Evolutionary conservation across 176 grass and related monocot species (phyloP).

Genomic region (Oryza meyeriana): DNA sequence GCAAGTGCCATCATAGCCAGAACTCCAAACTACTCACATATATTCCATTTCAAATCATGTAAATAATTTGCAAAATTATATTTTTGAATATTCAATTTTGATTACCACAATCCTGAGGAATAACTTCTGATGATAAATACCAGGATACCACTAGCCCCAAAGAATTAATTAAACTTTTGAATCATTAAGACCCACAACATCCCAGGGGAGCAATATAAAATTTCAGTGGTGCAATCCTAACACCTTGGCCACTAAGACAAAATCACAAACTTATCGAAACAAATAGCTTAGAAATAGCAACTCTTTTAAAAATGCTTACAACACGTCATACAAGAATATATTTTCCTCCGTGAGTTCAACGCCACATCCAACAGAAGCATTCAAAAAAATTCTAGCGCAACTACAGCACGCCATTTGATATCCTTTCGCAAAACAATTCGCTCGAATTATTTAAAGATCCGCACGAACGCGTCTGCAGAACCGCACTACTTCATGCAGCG

Average conservation of each 20-base stretch:
- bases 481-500: background rate
- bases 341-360: background rate
- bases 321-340: background rate
- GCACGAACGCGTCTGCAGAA: constrained; percentile 9
- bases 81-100: background rate
- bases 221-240: background rate
- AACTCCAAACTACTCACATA: background rate
- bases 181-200: background rate
- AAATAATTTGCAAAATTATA: background rate
- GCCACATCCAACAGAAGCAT: background rate
- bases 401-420: background rate
- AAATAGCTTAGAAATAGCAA: constrained; percentile 3
- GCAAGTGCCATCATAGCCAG: background rate
- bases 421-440: constrained; percentile 3
- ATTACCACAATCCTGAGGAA: background rate
- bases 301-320: background rate
- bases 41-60: background rate
- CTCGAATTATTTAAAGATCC: constrained; percentile 28
- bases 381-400: background rate
- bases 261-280: background rate
- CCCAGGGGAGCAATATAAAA: background rate
- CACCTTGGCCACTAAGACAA: constrained; percentile 34
- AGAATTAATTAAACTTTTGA: constrained; percentile 8
- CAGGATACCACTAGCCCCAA: background rate
- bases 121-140: background rate